Percentiles rank a stretch among this genome's conserved stretches.
Conservation (phyloP, 2,329 filamentous ascomycete genomes). For the Ophiostoma ulmi region DNA sequence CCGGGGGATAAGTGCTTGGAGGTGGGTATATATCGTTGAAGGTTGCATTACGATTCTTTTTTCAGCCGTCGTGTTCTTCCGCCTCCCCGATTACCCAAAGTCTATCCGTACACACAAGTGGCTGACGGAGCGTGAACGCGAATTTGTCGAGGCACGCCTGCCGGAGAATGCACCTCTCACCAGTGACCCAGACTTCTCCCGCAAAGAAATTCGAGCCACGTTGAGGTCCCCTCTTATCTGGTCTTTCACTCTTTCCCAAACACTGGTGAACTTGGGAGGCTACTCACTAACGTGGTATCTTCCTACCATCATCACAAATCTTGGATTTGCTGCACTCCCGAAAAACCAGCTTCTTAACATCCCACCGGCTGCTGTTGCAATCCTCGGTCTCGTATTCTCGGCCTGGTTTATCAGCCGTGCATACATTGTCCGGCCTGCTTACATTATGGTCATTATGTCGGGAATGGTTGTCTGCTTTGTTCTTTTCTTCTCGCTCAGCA, state of each 20-base stretch:
- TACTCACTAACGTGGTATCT: slow-evolving; percentile 38
- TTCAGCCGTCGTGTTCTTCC: slow-evolving; percentile 36
- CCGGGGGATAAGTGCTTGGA: slow-evolving; percentile 31
- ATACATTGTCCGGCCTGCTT: slow-evolving; percentile 38
- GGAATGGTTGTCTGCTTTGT: slow-evolving; percentile 42
- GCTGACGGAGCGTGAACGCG: slow-evolving; percentile 24
- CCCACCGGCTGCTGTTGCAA: slow-evolving; percentile 40
- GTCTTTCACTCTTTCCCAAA: slow-evolving; percentile 31
- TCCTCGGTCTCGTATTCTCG: slow-evolving; percentile 39
- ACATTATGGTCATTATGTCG: slow-evolving; percentile 37
- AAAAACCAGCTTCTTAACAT: slow-evolving; percentile 44
- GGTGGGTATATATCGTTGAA: slow-evolving; percentile 42
- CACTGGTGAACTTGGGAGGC: slow-evolving; percentile 36
- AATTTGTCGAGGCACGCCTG: slow-evolving; percentile 23
- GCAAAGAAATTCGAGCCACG: slow-evolving; percentile 35
- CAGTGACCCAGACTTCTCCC: slow-evolving; percentile 35
- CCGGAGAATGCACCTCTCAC: slow-evolving; percentile 22
- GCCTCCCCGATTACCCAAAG: slow-evolving; percentile 42
- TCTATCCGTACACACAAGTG: slow-evolving; percentile 21
- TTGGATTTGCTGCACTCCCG: slow-evolving; percentile 40
- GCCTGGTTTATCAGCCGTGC: slow-evolving; percentile 37
- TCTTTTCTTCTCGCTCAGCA: slow-evolving; percentile 38
- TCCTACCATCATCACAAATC: slow-evolving; percentile 39
- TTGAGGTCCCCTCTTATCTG: slow-evolving; percentile 31
- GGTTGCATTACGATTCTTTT: slow-evolving; percentile 41